phyloP scores from a whole-genome alignment of 176 grass and related monocot genomes.

The Juncus effusus region DNA sequence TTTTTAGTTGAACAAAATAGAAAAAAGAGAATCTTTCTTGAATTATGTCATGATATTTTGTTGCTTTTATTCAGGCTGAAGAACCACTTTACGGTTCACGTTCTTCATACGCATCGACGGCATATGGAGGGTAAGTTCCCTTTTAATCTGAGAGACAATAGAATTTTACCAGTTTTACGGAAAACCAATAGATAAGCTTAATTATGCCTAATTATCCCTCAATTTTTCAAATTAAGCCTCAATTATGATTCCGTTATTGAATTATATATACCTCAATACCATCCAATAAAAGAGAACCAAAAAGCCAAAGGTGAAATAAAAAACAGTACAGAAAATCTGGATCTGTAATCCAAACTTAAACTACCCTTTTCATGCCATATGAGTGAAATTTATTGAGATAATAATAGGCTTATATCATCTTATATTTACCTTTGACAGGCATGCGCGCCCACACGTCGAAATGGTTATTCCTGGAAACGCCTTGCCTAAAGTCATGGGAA shows the following conservation, averaged over 20 bases:
- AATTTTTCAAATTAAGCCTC: too few species aligned
- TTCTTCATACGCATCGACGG: constrained; percentile 62
- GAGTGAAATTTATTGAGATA: background rate
- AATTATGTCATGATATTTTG: too few species aligned
- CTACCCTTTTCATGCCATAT: too few species aligned
- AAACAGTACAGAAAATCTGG: too few species aligned
- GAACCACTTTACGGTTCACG: constrained; percentile 46
- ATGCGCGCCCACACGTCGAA: constrained; percentile 43
- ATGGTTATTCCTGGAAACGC: constrained; percentile 70
- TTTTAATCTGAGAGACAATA: constrained; percentile 16
- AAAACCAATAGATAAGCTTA: background rate
- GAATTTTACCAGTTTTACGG: too few species aligned
- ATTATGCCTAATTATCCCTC: background rate
- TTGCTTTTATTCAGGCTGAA: constrained; percentile 39
- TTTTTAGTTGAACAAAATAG: too few species aligned
- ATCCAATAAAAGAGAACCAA: too few species aligned
- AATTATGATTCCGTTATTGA: too few species aligned
- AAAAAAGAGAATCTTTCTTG: too few species aligned
- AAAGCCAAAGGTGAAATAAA: too few species aligned
- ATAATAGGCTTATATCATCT: constrained; percentile 10
- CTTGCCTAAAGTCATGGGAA: constrained; percentile 87
- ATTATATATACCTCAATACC: too few species aligned
- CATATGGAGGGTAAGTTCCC: constrained; percentile 58
- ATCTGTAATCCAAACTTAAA: too few species aligned
- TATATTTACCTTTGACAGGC: constrained; percentile 19